Evolutionary conservation across 768 basidiomycete genomes (phyloP).

Genomic region (Gloeophyllum trabeum): DNA sequence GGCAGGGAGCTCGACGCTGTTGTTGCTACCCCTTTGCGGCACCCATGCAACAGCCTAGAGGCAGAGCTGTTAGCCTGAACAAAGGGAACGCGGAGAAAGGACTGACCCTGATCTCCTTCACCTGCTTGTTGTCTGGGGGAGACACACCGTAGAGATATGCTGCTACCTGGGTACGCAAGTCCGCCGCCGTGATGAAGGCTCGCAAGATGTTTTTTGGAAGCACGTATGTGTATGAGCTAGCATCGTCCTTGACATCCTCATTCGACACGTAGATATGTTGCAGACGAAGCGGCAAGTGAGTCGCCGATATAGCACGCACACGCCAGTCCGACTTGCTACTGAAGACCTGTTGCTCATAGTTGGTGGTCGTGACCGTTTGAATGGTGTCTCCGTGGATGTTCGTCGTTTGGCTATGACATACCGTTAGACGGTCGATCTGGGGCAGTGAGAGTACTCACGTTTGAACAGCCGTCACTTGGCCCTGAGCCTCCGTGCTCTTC

Average conservation of each 20-base stretch:
- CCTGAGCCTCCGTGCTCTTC: slow-evolving; percentile 89
- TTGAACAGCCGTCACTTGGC: slow-evolving; percentile 92
- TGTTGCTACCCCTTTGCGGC: slow-evolving; percentile 96
- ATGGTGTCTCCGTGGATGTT: slow-evolving; percentile 96
- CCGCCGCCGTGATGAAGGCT: slow-evolving; percentile 86
- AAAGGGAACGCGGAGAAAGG: neutral
- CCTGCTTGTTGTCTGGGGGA: slow-evolving; percentile 93
- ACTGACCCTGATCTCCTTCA: slow-evolving; percentile 88
- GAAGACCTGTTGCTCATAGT: slow-evolving; percentile 98
- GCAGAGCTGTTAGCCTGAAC: too few relatives aligned
- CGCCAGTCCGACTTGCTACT: slow-evolving; percentile 99
- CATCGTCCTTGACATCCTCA: slow-evolving; percentile 98
- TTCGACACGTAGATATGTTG: slow-evolving; percentile 99
- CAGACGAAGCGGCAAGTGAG: slow-evolving; percentile 88
- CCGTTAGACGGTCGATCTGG: slow-evolving; percentile 10
- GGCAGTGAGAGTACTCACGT: slow-evolving; percentile 39
- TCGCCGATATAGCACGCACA: slow-evolving; percentile 94
- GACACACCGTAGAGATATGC: slow-evolving; percentile 90
- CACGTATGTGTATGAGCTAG: slow-evolving; percentile 88
- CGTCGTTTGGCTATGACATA: slow-evolving; percentile 64
- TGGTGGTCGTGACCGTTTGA: slow-evolving; percentile 92
- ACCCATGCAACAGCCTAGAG: slow-evolving; percentile 80
- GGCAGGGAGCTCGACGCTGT: slow-evolving; percentile 81
- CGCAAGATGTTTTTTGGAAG: slow-evolving; percentile 95
- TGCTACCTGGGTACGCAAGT: slow-evolving; percentile 93